These are phyloP conservation scores for Lipomyces spencermartinsiae DNA, from an alignment of 805 yeast genomes.

Conservation along the genomic window DNA sequence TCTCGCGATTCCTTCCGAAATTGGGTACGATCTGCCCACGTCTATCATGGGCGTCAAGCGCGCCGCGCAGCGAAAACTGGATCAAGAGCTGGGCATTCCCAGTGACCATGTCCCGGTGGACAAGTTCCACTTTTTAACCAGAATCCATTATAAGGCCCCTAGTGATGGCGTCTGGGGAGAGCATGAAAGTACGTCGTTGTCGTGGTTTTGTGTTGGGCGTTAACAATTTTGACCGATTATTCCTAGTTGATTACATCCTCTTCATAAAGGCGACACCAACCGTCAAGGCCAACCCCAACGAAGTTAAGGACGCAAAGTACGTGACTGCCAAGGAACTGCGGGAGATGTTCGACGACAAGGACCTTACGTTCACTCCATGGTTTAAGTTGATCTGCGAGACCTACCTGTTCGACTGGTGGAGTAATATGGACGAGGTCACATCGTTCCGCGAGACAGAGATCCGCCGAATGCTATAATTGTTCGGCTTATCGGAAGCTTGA, in stretches of 20 bases:
- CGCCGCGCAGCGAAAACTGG: conserved; percentile 91
- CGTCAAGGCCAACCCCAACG: conserved; percentile 72
- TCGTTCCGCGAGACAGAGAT: conserved; percentile 52
- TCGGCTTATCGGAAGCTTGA: background rate
- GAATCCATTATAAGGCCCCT: conserved; percentile 92
- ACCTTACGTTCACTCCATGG: conserved; percentile 94
- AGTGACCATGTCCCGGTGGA: conserved; percentile 55
- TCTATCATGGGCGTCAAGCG: conserved; percentile 79
- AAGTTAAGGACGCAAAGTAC: conserved; percentile 80
- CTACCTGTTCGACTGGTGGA: conserved; percentile 95
- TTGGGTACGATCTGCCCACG: conserved; percentile 65
- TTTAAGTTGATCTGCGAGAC: conserved; percentile 93
- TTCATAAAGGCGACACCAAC: conserved; percentile 66
- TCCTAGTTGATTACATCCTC: conserved; percentile 78
- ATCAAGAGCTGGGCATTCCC: conserved; percentile 90
- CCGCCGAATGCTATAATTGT: conserved; percentile 41
- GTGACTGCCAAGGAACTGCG: conserved; percentile 72
- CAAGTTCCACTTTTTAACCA: conserved; percentile 79
- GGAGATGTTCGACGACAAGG: conserved; percentile 71
- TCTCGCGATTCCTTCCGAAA: conserved; percentile 77
- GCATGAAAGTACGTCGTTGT: conserved; percentile 64
- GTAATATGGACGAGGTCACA: conserved; percentile 62
- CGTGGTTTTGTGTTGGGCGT: too few relatives aligned
- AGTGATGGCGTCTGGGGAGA: conserved; percentile 90
- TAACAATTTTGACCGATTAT: background rate